Base-by-base conservation (phyloP, 345 rosid genomes). In the Syzygium jambos region DNA sequence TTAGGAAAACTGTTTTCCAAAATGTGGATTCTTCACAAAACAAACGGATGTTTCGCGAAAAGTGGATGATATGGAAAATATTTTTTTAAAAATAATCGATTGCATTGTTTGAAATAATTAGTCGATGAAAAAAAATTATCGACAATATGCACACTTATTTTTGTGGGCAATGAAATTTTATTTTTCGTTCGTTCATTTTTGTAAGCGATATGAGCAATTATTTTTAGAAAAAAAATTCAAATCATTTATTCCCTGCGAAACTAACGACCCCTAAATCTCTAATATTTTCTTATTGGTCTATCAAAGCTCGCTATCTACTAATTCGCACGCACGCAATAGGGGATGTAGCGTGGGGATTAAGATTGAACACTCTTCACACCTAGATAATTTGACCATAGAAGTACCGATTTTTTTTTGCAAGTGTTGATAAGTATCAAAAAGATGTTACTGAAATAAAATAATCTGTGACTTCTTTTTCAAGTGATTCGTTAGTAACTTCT, bases 311-410 rank as follows among this genome's bases (percentile, higher is more conserved):
- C 5, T 8, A 65, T 21, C 34, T 65, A 8, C 43, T 2, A 2
- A 65, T 30, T 65, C 34, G 0, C 22, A 30, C 34, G 0, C 22
- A 30, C 22, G 23, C 21, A 12, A 73, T 73, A 2, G 73, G 73
- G 73, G 34, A n/a, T 4, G 17, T 61, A 34, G 25, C 80, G 10
- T 73, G 46, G 80, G 46, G 4, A 73, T 73, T 19, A 19, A 73
- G 7, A 38, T 73, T 34, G 49, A 73, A 73, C 49, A 0, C 25
- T 38, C 80, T 38, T 73, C 11, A 22, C 41, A 9, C 14, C 80
- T 34, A 73, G 5, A 73, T 34, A 34, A 73, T 17, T 73, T 38
- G 46, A 38, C 80, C 43, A 16, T 6, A 0, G 11, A 21, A 53
- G 1, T 6, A 59, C 65, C 11, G 30, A 11, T 59, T 59, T 19